Base-by-base conservation (phyloP, 1,284 basidiomycete genomes). In the Agaricales sp. region DNA sequence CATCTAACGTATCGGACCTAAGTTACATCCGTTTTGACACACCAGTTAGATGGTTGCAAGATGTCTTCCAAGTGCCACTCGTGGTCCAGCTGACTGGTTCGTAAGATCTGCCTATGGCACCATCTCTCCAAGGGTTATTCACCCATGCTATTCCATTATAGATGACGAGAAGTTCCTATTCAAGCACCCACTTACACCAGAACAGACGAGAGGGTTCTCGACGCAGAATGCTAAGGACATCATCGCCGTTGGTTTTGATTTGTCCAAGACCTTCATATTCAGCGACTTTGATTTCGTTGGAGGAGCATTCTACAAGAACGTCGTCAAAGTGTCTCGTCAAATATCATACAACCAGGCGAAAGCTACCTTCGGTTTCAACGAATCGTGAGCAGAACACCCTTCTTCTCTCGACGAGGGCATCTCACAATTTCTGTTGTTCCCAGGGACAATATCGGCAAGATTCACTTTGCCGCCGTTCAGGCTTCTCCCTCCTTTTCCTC, bases 101-200 rank as follows among this genome's bases (percentile, higher is more conserved):
- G 69, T 57, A 25, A 38, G 16, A 14, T 20, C 20, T 26, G 30
- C 4, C 2, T 25, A 23, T 51, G 30, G 16, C 11, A 37, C 30
- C 11, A 37, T 37, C 30, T 37, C 11, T n/a, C n/a, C n/a, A n/a
- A n/a, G n/a, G 20, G 23, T 43, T 39, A 24, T 19, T 45, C 24
- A 22, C 14, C 35, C 26, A 43, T 48, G 24, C 45, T 44, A 44
- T 43, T 26, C 49, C 48, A 49, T 41, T 49, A 8, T 57, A 92
- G 96, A 99, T 62, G 96, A 99, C 65, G 96, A 99, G 66, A 99
- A 99, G 67, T 99, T 99, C 73, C 68, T 99, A 50, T 96, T 99
- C 77, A 96, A 98, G 67, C 87, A 92, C 48, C 83, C 92, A 54
- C 78, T 96, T 53, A 93, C 91, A 62, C 75, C 91, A 43, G 91